Conservation (phyloP, 805 yeast genomes). For the Metschnikowia dekortorum region DNA sequence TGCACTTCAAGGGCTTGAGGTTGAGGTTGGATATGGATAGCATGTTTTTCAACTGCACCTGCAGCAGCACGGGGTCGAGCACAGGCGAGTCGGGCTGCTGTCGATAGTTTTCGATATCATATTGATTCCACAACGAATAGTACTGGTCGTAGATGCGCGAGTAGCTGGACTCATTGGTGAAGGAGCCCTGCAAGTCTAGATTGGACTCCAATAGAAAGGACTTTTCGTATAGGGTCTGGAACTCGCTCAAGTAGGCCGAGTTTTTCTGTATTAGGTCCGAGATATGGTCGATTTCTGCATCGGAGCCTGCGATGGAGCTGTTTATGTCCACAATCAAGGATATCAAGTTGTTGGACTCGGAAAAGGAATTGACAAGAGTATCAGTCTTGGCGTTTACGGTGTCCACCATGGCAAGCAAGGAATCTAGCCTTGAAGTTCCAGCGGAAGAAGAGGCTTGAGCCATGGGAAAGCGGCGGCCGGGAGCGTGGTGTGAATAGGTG, state of each 20-base stretch:
- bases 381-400: constrained; percentile 27
- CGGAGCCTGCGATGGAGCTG: constrained; percentile 22
- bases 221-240: constrained; percentile 30
- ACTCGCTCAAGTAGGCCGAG: constrained; percentile 19
- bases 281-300: constrained; percentile 27
- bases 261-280: constrained; percentile 22
- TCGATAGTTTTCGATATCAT: constrained; percentile 7
- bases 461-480: not conserved
- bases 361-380: constrained; percentile 18
- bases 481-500: not conserved
- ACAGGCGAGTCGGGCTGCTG: not conserved
- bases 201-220: constrained; percentile 32
- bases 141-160: constrained; percentile 29
- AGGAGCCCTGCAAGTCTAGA: constrained; percentile 26
- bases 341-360: constrained; percentile 23
- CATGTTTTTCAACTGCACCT: constrained; percentile 8
- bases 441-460: not conserved
- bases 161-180: constrained; percentile 30
- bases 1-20: constrained; percentile 39
- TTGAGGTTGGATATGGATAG: constrained; percentile 34
- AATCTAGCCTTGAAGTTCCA: constrained; percentile 23
- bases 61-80: not conserved
- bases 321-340: constrained; percentile 18
- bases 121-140: constrained; percentile 19
- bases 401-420: constrained; percentile 29